These are phyloP conservation scores for Cystobasidium sp. DNA, from an alignment of 1,284 basidiomycete species.

Conservation along the genomic window DNA sequence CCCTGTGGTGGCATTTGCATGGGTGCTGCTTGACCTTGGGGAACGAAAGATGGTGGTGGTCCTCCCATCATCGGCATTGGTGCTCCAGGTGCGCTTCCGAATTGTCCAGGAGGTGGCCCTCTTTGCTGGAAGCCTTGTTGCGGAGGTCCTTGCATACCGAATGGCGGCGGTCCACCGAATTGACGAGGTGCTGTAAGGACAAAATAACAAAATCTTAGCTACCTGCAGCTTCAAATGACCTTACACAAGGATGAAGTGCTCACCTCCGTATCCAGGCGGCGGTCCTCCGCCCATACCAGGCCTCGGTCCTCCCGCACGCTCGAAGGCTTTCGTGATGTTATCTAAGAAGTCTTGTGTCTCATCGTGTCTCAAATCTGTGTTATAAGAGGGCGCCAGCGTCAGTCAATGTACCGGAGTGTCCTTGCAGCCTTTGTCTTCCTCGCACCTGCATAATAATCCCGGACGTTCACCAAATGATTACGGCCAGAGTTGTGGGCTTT, in stretches of 20 bases:
- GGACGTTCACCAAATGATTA: conserved; percentile 93
- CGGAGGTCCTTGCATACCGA: conserved; percentile 11
- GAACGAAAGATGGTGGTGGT: conserved; percentile 21
- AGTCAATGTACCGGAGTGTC: not conserved
- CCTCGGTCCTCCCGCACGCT: conserved; percentile 56
- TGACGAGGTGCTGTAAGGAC: conserved; percentile 6
- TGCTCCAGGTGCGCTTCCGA: conserved; percentile 19
- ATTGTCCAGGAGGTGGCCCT: conserved; percentile 23
- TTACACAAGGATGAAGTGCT: not conserved
- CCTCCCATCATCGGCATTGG: conserved; percentile 35
- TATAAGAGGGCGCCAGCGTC: not conserved
- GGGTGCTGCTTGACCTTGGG: conserved; percentile 29
- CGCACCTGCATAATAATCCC: conserved; percentile 94
- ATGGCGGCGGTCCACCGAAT: conserved; percentile 37
- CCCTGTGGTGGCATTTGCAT: conserved; percentile 22
- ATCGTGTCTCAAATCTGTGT: conserved; percentile 83
- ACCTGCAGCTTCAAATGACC: too few species aligned
- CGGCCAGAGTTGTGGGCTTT: conserved; percentile 97
- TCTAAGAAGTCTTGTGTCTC: conserved; percentile 95
- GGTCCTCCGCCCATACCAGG: conserved; percentile 33
- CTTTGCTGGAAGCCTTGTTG: conserved; percentile 15
- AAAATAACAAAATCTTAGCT: not conserved
- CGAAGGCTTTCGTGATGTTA: conserved; percentile 89
- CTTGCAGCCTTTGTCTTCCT: conserved; percentile 17
- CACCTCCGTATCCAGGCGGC: conserved; percentile 39